Evolutionary conservation across 2,329 filamentous ascomycete species (phyloP), one percentile per base, ranked within the genome.

Genomic region (Lachnum nothofagi): DNA sequence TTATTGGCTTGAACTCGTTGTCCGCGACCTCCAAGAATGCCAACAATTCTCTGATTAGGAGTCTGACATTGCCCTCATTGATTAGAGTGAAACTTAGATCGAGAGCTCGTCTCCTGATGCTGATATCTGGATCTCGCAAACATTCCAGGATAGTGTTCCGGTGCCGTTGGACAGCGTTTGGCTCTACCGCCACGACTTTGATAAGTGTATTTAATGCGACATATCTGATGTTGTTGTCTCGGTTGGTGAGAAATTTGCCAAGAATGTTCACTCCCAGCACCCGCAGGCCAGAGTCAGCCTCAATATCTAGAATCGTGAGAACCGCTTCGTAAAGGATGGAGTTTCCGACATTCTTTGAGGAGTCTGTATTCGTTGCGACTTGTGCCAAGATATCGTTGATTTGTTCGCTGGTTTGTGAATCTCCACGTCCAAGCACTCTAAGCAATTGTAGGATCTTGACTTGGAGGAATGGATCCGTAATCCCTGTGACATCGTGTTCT

Each of bases 141-240:
- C 93, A 98, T 68, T 98, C 93, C 29, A 98, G 73, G 54, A 98
- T 97, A 1, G 93, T 98, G 72, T 97, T 98, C 47, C 94, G 83
- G 68, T 98, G 93, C 65, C 93, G 79, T 68, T 98, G 93, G 2
- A 98, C 93, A 3, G 93, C 93, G 66, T 97, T 97, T 12, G 93
- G 93, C 67, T 98, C 93, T 42, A 98, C 91, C 3, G 93, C 93
- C 40, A 98, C 93, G 16, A 98, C 93, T 70, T 96, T 97, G 72
- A 96, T 94, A 42, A 98, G 75, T 0, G 93, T 98, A 70, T 98
- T 98, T 44, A 98, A 76, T 16, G 93, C 93, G 44, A 98, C 93
- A 65, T 98, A 98, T 68, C 93, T 86, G 62, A 98, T 98, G 66
- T 98, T 98, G 76, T 98, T 98, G 70, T 98, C 93, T 60, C 91